A percentile compares a stretch with the other conserved stretches of the same genome.
Evolutionary conservation across 164 flowering plant genomes (phyloP).

Genomic region (Sedum album): DNA sequence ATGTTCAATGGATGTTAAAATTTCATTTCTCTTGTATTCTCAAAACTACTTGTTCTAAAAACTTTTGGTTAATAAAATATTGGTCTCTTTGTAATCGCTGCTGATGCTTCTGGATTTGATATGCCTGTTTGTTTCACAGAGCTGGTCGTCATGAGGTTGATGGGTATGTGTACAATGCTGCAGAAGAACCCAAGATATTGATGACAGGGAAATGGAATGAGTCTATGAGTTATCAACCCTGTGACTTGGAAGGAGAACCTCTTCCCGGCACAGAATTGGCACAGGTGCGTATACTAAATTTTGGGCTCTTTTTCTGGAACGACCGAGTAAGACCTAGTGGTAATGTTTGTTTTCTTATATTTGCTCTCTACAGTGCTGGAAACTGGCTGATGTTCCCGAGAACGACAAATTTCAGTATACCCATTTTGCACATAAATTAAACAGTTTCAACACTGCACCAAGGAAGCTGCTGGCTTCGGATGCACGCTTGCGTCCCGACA

Average conservation of each 20-base stretch:
- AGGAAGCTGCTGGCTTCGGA: conserved; percentile 7
- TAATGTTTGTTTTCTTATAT: background rate
- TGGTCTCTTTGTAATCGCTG: background rate
- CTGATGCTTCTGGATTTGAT: too few species aligned
- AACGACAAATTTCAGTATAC: conserved; percentile 9
- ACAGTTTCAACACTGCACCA: conserved; percentile 8
- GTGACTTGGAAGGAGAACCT: conserved; percentile 10
- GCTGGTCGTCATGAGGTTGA: conserved; percentile 9
- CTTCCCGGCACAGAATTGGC: conserved; percentile 8
- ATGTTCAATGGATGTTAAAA: too few species aligned
- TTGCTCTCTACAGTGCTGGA: conserved; percentile 1
- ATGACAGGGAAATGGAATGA: conserved; percentile 9
- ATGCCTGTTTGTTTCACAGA: background rate
- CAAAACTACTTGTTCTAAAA: too few species aligned
- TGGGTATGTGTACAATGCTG: conserved; percentile 9
- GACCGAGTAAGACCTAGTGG: background rate
- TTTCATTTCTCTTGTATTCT: background rate
- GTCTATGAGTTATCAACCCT: conserved; percentile 9
- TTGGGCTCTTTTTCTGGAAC: too few species aligned
- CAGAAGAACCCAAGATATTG: conserved; percentile 8
- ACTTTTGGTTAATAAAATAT: background rate
- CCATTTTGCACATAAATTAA: conserved; percentile 6
- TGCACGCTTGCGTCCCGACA: conserved; percentile 9
- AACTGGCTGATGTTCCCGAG: conserved; percentile 4
- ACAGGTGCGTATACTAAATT: background rate